Percentiles rank a stretch among this genome's conserved stretches.
phyloP scores from a whole-genome alignment of 768 basidiomycete genomes.

The Gelatoporia subvermispora region DNA sequence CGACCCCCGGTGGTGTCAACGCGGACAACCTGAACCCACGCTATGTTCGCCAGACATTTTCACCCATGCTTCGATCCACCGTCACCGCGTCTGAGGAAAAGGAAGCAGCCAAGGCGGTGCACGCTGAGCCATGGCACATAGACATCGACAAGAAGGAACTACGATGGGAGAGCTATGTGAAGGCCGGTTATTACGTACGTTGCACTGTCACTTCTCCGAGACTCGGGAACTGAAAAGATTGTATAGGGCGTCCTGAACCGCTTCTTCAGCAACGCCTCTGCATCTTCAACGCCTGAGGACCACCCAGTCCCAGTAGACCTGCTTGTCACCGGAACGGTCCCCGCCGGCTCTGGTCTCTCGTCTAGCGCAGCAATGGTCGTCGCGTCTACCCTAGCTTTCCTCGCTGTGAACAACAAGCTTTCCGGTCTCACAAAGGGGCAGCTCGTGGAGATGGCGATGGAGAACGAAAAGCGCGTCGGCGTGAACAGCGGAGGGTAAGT shows the following conservation, averaged over 20 bases:
- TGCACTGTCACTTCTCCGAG: not conserved
- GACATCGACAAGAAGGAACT: slow-evolving; percentile 68
- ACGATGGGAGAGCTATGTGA: slow-evolving; percentile 85
- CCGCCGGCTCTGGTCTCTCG: slow-evolving; percentile 81
- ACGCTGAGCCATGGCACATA: slow-evolving; percentile 57
- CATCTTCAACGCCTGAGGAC: slow-evolving; percentile 8
- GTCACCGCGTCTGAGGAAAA: slow-evolving; percentile 28
- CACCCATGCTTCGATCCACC: slow-evolving; percentile 37
- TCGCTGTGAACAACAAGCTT: slow-evolving; percentile 70
- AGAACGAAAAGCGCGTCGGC: slow-evolving; percentile 77
- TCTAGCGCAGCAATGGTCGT: slow-evolving; percentile 88
- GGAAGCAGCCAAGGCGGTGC: slow-evolving; percentile 27
- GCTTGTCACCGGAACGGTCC: slow-evolving; percentile 77
- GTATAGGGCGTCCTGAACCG: slow-evolving; percentile 61
- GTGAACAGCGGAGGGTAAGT: slow-evolving; percentile 77
- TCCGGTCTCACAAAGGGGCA: slow-evolving; percentile 55
- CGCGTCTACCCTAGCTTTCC: slow-evolving; percentile 75
- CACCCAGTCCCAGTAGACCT: slow-evolving; percentile 62
- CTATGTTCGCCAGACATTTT: slow-evolving; percentile 57
- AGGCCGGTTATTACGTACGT: slow-evolving; percentile 78
- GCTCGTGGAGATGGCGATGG: slow-evolving; percentile 75
- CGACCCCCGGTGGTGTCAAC: slow-evolving; percentile 48
- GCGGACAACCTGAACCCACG: slow-evolving; percentile 59
- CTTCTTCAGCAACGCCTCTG: slow-evolving; percentile 38
- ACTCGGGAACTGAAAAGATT: not conserved